phyloP scores from a whole-genome alignment of 768 basidiomycete genomes.

The Trametes cinnabarina region DNA sequence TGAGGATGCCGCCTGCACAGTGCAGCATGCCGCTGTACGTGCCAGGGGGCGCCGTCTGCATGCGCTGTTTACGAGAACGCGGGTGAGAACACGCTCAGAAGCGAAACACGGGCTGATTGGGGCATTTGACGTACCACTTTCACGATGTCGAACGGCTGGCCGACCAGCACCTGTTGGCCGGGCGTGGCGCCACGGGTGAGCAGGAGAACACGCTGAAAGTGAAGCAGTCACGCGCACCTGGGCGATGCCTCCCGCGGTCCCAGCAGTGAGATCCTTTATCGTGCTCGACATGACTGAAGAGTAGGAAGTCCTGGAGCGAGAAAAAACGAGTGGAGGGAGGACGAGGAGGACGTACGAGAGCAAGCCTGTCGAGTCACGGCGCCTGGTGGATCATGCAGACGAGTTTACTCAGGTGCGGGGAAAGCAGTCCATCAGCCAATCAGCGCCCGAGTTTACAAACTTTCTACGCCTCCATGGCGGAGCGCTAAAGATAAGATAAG shows the following conservation, averaged over 20 bases:
- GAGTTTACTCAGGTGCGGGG: conserved; percentile 10
- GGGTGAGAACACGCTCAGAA: conserved; percentile 12
- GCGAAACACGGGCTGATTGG: conserved; percentile 6
- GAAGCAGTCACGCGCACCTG: conserved; percentile 53
- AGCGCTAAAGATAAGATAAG: conserved; percentile 29
- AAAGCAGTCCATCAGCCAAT: conserved; percentile 18
- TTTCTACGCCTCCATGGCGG: conserved; percentile 6
- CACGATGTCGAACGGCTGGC: conserved; percentile 95
- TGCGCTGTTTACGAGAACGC: conserved; percentile 53
- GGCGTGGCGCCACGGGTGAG: conserved; percentile 1
- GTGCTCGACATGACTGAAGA: conserved; percentile 51
- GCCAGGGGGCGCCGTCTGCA: conserved; percentile 91
- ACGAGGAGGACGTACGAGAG: conserved; percentile 1
- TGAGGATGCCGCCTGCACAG: conserved; percentile 87
- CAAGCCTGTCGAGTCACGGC: conserved; percentile 20
- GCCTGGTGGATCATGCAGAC: not conserved
- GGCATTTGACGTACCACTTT: conserved; percentile 69
- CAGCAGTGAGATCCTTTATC: conserved; percentile 83
- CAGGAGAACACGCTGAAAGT: conserved; percentile 10
- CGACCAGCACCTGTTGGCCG: conserved; percentile 68
- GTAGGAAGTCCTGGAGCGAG: not conserved
- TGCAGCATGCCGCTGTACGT: conserved; percentile 87
- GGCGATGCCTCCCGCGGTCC: conserved; percentile 87
- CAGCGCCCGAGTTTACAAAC: conserved; percentile 15
- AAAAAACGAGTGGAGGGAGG: not conserved